Evolutionary conservation across 2,329 filamentous ascomycete species (phyloP).

Genomic region (Neofusicoccum laricinum): DNA sequence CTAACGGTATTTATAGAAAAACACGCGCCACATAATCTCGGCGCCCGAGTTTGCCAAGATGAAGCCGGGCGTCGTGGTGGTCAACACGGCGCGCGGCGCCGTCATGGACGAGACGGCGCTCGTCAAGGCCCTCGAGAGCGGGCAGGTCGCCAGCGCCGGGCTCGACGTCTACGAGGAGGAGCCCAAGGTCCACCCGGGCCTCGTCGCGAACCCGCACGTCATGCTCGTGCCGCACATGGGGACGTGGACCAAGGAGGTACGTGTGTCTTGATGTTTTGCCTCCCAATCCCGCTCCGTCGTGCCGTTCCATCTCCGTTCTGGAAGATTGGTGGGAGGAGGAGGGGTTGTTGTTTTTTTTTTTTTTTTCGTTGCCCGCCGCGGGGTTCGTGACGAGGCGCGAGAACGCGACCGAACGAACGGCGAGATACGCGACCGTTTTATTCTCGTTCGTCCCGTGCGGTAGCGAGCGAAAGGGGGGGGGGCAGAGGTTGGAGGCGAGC

Average conservation of each 20-base stretch:
- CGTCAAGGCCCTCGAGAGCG: constrained; percentile 67
- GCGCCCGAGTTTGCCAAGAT: constrained; percentile 68
- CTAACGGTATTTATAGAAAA: constrained; percentile 39
- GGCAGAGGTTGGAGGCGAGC: too few species aligned
- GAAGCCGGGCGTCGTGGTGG: constrained; percentile 73
- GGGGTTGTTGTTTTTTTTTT: neutral
- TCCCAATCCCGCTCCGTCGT: neutral
- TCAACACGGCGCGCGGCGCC: constrained; percentile 81
- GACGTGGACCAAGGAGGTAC: constrained; percentile 69
- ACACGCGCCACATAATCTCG: constrained; percentile 75
- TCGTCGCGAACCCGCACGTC: constrained; percentile 68
- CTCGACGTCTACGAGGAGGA: constrained; percentile 84
- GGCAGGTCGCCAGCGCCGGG: constrained; percentile 68
- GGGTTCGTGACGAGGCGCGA: neutral
- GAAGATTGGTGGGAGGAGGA: neutral
- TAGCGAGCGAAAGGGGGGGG: neutral
- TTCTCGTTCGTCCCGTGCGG: neutral
- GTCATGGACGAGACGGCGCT: constrained; percentile 80
- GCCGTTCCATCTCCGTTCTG: neutral
- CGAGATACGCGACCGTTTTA: neutral
- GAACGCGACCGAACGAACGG: neutral
- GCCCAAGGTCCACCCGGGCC: constrained; percentile 69
- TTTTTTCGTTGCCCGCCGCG: neutral
- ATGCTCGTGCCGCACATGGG: constrained; percentile 83
- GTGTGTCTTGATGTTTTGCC: constrained; percentile 12